Evolutionary conservation across 139 green algal species (phyloP).

Genomic region (Chloropicon primus): DNA sequence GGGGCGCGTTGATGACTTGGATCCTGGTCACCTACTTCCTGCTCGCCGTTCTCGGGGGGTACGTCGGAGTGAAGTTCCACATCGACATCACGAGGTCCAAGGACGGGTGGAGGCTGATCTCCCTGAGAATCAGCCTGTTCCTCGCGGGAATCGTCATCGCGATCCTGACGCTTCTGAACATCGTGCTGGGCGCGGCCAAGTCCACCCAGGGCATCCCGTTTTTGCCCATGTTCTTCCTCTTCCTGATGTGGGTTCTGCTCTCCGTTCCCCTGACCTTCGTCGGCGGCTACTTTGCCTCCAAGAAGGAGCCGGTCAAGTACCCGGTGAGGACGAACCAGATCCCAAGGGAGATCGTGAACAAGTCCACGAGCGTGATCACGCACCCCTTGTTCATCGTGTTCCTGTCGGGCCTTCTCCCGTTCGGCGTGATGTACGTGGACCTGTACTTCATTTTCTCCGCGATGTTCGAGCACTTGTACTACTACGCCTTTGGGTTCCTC

Average conservation of each 20-base stretch:
- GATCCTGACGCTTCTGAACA: background rate
- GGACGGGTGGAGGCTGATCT: background rate
- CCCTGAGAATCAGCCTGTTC: background rate
- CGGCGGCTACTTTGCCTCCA: constrained; percentile 13
- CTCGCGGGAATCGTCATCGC: background rate
- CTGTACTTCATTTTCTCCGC: constrained; percentile 91
- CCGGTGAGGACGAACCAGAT: constrained; percentile 91
- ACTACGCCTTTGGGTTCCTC: constrained; percentile 89
- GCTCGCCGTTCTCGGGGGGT: constrained; percentile 49
- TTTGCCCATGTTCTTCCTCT: constrained; percentile 72
- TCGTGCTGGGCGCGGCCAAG: background rate
- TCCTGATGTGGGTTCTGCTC: constrained; percentile 77
- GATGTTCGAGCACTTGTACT: constrained; percentile 82
- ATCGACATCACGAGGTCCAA: constrained; percentile 14
- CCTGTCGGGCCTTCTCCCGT: constrained; percentile 75
- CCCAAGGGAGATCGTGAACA: constrained; percentile 78
- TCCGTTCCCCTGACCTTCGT: constrained; percentile 58
- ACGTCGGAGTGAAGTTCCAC: constrained; percentile 57
- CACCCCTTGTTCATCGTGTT: constrained; percentile 68
- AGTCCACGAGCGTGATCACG: constrained; percentile 11
- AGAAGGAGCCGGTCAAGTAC: constrained; percentile 39
- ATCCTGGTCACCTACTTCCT: constrained; percentile 87
- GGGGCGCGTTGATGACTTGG: constrained; percentile 33
- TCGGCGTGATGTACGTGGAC: constrained; percentile 93
- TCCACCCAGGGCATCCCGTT: constrained; percentile 68